Evolutionary conservation across 1,284 basidiomycete genomes (phyloP), one percentile per base, ranked within the genome.

Genomic region (Trichosporon sp.): DNA sequence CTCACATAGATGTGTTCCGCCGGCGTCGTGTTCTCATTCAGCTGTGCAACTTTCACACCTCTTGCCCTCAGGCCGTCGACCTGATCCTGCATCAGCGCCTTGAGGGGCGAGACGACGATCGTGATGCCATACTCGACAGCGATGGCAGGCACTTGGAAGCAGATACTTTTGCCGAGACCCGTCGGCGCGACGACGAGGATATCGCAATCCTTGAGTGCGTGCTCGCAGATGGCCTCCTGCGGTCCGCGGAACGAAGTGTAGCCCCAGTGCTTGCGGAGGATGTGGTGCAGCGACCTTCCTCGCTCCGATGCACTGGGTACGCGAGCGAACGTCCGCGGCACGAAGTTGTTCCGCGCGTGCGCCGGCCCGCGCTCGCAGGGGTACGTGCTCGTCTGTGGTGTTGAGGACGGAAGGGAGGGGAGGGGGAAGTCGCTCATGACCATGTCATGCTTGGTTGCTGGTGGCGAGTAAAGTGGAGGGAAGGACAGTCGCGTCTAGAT

Each of bases 131-230:
- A 82, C 85, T 86, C 82, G 52, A 85, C 85, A 1, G 87, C 87
- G 19, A 89, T 81, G 0, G 91, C 91, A 29, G 92, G 91, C 10
- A 93, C 82, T 78, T 94, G 92, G 72, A 93, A 95, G 78, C 91
- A 95, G 4, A 94, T 73, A 68, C 86, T 78, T 69, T 94, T 94
- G 29, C 91, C 91, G 84, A 92, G 88, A 2, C 92, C 91, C 1
- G 91, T 94, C 0, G 92, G 91, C 8, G 91, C 91, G 2, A 93
- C 84, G 5, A 93, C 89, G n/a, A 92, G 84, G 6, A 92, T 85
- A 78, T 92, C 89, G 16, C 78, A 70, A 83, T 88, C 89, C 67
- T 78, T 74, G 29, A 88, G 80, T 0, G 88, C 89, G 5, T 87
- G 86, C 60, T 86, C 83, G 16, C 92, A 84, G 29, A 92, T 88